Base-by-base conservation (phyloP, 1,284 basidiomycete species). In the Boletus sp. region DNA sequence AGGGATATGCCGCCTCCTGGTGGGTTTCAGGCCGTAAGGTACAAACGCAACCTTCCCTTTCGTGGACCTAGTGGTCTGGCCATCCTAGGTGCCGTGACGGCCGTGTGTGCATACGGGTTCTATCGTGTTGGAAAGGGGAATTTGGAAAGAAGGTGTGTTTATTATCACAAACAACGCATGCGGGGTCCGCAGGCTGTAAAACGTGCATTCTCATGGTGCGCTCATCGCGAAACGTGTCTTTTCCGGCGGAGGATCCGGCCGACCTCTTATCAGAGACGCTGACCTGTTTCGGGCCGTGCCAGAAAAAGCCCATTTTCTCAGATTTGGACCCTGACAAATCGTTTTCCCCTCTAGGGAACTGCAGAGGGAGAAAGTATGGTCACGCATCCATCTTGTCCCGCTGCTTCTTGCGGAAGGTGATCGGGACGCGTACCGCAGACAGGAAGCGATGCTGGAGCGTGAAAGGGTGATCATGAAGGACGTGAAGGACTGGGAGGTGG, bases 401-500 rank as follows among this genome's bases (percentile, higher is more conserved):
- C 69, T 98, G 51, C 77, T 96, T 39, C 78, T 94, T 56, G 94
- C 94, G 41, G 94, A 99, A 69, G 84, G 87, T 13, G 94, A 99
- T 73, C 84, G 95, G 50, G 93, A 95, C 68, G 76, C 80, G 42
- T 94, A 90, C 76, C 80, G 93, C 57, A 80, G 93, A 44, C 74
- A 85, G 61, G 77, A 86, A 61, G 93, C 92, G n/a, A 82, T 84
- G 41, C 42, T 88, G 49, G 85, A 74, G 42, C 73, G 93, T 46
- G 95, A 99, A 71, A 80, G 79, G 71, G 87, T 85, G 73, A 92
- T 98, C 64, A 99, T 99, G 94, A 91, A 91, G 73, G 90, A 94
- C 62, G 93, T 97, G 33, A 78, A 80, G 46, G 91, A 83, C 46
- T 99, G 95, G 95, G 84, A 92, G 90, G 93, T 94, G 70, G 67